A percentile compares a stretch with the other conserved stretches of the same genome.
Conservation (phyloP, 345 rosid species). For the Punica granatum region DNA sequence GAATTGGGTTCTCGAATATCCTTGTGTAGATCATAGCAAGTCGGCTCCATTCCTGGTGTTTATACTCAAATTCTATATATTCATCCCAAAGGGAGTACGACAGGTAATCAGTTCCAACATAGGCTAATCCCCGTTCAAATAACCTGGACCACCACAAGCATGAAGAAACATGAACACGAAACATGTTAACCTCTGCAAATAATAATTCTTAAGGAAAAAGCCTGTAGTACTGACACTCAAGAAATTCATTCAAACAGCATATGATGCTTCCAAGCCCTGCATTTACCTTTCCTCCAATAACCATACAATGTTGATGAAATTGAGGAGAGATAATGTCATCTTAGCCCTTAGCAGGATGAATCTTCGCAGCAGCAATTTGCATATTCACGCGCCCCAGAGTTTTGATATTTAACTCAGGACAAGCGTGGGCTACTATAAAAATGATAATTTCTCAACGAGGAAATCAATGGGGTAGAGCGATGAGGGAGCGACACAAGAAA, state of each 20-base stretch:
- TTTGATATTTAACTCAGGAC: conserved; percentile 49
- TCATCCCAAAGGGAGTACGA: conserved; percentile 86
- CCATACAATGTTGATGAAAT: conserved; percentile 69
- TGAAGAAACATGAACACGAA: conserved; percentile 15
- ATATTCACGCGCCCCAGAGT: conserved; percentile 68
- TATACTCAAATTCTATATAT: conserved; percentile 86
- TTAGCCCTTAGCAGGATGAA: conserved; percentile 77
- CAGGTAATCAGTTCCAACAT: conserved; percentile 87
- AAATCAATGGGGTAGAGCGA: neutral
- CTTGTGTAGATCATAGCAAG: conserved; percentile 73
- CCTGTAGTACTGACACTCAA: conserved; percentile 41
- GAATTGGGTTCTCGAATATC: conserved; percentile 80
- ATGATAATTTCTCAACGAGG: conserved; percentile 21
- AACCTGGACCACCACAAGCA: conserved; percentile 16
- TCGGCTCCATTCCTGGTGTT: conserved; percentile 80
- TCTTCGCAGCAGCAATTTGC: conserved; percentile 96
- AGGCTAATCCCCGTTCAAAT: conserved; percentile 84
- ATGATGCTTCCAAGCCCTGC: conserved; percentile 67
- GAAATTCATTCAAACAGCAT: conserved; percentile 73
- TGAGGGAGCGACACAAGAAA: neutral
- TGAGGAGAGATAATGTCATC: conserved; percentile 86
- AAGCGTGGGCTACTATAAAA: conserved; percentile 33
- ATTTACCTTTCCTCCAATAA: conserved; percentile 91
- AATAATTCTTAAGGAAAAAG: conserved; percentile 28
- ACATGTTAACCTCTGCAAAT: conserved; percentile 18